A percentile compares a stretch with the other conserved stretches of the same genome.
Conservation (phyloP, 164 flowering plant species). For the Hamamelis virginiana region DNA sequence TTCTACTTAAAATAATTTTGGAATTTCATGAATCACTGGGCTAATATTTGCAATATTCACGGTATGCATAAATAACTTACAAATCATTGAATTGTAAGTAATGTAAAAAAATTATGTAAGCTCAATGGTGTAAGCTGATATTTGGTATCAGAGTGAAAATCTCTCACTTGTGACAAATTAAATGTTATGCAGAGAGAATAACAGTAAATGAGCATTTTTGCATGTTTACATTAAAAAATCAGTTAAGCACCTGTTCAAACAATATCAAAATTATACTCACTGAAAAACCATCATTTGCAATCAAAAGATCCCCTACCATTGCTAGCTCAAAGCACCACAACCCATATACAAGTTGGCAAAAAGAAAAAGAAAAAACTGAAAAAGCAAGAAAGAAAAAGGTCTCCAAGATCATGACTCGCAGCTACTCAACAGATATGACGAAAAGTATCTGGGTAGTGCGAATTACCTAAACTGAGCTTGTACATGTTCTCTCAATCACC, state of each 20-base stretch:
- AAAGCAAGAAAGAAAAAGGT: background rate
- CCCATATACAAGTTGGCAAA: conserved; percentile 25
- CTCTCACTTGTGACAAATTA: background rate
- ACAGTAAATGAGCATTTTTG: background rate
- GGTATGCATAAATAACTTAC: no score
- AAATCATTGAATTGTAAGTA: no score
- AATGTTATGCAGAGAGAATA: background rate
- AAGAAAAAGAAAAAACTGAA: background rate
- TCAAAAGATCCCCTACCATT: conserved; percentile 4
- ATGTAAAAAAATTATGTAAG: background rate
- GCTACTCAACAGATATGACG: background rate
- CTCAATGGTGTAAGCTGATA: background rate
- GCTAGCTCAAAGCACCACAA: conserved; percentile 22
- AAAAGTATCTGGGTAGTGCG: background rate
- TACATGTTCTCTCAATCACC: conserved; percentile 51
- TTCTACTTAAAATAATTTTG: no score
- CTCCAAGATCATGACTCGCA: conserved; percentile 8
- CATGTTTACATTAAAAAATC: background rate
- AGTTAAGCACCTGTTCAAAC: background rate
- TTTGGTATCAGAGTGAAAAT: background rate
- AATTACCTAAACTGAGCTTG: conserved; percentile 28
- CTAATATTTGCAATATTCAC: no score
- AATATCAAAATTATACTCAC: conserved; percentile 11
- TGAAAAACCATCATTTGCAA: conserved; percentile 17
- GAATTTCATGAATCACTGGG: no score